Percentiles rank a stretch among this genome's conserved stretches.
phyloP scores from a whole-genome alignment of 805 yeast genomes.

The Candida insectorum region DNA sequence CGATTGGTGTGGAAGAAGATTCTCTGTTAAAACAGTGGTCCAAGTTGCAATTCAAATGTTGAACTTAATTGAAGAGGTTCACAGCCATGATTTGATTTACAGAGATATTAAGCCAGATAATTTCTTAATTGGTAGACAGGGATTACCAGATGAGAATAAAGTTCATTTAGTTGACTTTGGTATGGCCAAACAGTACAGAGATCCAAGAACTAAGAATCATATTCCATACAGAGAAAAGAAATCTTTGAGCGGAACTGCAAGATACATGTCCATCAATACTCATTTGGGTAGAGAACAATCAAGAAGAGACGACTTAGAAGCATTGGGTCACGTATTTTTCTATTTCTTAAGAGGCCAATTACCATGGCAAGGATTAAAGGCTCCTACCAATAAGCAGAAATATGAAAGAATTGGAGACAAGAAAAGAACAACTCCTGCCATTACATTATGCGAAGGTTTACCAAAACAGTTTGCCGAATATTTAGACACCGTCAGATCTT shows the following conservation, averaged over 20 bases:
- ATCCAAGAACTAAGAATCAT: constrained; percentile 92
- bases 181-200: constrained; percentile 97
- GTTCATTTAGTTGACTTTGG: constrained; percentile 95
- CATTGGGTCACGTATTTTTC: constrained; percentile 94
- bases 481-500: constrained; percentile 79
- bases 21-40: constrained; percentile 82
- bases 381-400: constrained; percentile 96
- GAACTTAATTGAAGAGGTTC: constrained; percentile 78
- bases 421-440: constrained; percentile 84
- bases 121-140: constrained; percentile 88
- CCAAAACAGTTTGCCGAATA: constrained; percentile 94
- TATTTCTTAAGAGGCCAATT: constrained; percentile 90
- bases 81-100: constrained; percentile 85
- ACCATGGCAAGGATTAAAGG: constrained; percentile 99
- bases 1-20: constrained; percentile 97
- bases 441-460: constrained; percentile 81
- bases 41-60: constrained; percentile 96
- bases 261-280: constrained; percentile 97
- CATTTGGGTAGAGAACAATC: constrained; percentile 97
- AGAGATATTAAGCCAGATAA: constrained; percentile 98
- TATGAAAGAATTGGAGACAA: constrained; percentile 97
- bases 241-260: constrained; percentile 95
- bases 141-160: constrained; percentile 75
- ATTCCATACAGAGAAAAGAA: constrained; percentile 96
- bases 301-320: constrained; percentile 94